phyloP scores from a whole-genome alignment of 495 filamentous ascomycete genomes.

The Annulohypoxylon nitens region DNA sequence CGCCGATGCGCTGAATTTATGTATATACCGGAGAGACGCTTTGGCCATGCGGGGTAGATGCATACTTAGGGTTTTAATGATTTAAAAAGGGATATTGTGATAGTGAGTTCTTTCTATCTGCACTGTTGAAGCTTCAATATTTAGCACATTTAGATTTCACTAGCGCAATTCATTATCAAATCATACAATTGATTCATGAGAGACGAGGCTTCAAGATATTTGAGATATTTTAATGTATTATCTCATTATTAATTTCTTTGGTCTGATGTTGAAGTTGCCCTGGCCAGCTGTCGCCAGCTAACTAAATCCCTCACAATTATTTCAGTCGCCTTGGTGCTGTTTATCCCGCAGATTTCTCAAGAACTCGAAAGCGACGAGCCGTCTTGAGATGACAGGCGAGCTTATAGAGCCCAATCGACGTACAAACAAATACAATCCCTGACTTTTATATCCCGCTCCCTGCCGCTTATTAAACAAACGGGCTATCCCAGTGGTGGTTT shows the following conservation, averaged over 20 bases:
- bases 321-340: constrained; percentile 11
- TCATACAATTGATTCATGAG: not conserved
- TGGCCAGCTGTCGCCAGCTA: not conserved
- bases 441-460: constrained; percentile 24
- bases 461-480: constrained; percentile 15
- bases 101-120: too few species aligned
- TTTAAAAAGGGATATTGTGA: not conserved
- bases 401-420: not conserved
- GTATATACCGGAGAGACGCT: not conserved
- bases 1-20: not conserved
- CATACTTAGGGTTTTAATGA: constrained; percentile 5
- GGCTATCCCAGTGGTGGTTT: constrained; percentile 26
- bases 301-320: constrained; percentile 12
- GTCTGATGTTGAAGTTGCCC: not conserved
- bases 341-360: constrained; percentile 6
- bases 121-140: constrained; percentile 1
- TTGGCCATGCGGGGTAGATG: not conserved
- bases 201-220: not conserved
- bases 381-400: constrained; percentile 2
- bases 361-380: not conserved
- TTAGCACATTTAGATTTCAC: constrained; percentile 3
- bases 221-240: not conserved
- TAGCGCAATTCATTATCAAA: not conserved
- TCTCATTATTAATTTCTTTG: not conserved
- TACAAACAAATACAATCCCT: not conserved